Evolutionary conservation across 148 eudicot genomes (phyloP).

Genomic region (Vaccinium vitisidaea): DNA sequence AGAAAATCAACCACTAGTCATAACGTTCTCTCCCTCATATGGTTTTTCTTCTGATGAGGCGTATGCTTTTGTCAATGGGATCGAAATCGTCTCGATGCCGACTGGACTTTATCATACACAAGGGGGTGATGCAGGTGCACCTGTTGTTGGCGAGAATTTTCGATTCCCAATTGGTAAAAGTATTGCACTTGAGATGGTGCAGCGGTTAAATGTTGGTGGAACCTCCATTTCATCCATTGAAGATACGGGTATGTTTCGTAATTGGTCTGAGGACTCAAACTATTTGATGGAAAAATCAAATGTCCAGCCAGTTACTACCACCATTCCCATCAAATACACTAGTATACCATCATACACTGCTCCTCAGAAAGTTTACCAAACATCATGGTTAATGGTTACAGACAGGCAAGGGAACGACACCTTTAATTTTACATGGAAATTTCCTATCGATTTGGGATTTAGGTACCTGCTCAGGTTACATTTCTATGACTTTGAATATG

Average conservation of each 20-base stretch:
- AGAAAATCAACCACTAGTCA: conserved; percentile 14
- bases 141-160: conserved; percentile 9
- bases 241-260: conserved; percentile 23
- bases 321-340: conserved; percentile 12
- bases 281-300: conserved; percentile 1
- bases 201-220: conserved; percentile 33
- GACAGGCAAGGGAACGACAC: background rate
- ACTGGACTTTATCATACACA: conserved; percentile 21
- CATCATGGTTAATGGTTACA: conserved; percentile 12
- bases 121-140: background rate
- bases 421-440: conserved; percentile 28
- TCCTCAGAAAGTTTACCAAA: conserved; percentile 26
- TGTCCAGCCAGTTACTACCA: background rate
- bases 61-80: conserved; percentile 32
- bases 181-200: conserved; percentile 26
- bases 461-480: conserved; percentile 14
- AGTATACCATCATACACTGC: conserved; percentile 24
- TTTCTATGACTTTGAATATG: conserved; percentile 30
- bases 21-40: background rate
- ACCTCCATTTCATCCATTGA: background rate
- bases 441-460: conserved; percentile 39
- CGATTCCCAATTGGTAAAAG: background rate
- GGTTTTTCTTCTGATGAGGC: background rate
- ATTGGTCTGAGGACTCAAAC: conserved; percentile 18
- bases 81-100: conserved; percentile 27